Conservation (phyloP, 345 rosid species). For the Gossypium arboreum region DNA sequence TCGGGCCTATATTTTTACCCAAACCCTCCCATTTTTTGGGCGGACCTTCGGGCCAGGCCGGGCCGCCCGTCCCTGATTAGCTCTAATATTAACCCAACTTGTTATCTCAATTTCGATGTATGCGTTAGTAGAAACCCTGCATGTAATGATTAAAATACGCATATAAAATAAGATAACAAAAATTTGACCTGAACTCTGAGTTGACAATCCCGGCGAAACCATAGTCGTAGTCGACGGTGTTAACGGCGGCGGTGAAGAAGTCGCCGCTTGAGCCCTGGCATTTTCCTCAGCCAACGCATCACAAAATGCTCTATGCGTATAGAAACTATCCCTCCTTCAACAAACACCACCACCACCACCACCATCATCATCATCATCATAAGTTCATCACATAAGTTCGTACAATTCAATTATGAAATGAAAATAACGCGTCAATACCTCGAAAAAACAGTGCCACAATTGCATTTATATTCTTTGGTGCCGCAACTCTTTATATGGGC, state of each 20-base stretch:
- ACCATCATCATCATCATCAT: not conserved
- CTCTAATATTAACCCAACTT: not conserved
- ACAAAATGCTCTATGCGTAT: slow-evolving; percentile 67
- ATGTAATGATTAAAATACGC: not conserved
- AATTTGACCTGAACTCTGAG: slow-evolving; percentile 56
- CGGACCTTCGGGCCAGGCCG: no score
- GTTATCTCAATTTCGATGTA: not conserved
- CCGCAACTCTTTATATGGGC: slow-evolving; percentile 81
- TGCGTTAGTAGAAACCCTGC: no score
- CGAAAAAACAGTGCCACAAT: slow-evolving; percentile 69
- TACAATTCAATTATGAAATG: not conserved
- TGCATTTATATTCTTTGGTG: slow-evolving; percentile 64
- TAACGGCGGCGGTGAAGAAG: slow-evolving; percentile 47
- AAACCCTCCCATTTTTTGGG: no score
- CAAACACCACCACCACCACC: not conserved
- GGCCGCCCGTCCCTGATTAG: no score
- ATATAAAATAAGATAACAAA: not conserved
- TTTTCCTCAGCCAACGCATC: slow-evolving; percentile 74
- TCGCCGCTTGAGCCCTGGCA: slow-evolving; percentile 29
- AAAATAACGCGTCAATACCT: slow-evolving; percentile 31
- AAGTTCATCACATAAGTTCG: no score
- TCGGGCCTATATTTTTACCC: no score
- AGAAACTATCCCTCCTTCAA: slow-evolving; percentile 66
- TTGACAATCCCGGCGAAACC: slow-evolving; percentile 55
- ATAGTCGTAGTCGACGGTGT: slow-evolving; percentile 50